Base-by-base conservation (phyloP, 441 rosid species). In the Gossypium gossypioides region DNA sequence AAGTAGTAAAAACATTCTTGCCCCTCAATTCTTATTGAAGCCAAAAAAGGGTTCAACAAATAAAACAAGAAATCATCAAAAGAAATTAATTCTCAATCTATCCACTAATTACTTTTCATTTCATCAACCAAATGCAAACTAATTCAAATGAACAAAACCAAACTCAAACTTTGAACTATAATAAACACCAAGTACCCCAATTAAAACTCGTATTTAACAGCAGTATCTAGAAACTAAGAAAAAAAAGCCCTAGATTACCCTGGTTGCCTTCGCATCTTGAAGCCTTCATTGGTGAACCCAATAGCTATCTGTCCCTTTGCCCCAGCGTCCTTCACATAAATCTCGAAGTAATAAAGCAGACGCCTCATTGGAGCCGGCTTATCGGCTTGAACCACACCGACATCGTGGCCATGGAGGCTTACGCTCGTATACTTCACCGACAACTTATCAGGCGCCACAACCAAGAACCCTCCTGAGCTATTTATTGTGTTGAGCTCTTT, bases 401-500 rank as follows among this genome's bases (percentile, higher is more conserved):
- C 97, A 60, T 90, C 96, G 71, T 90, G 88, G 19, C 91, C 89
- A 68, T 94, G 97, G 42, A 77, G 87, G 44, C 75, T 75, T 69
- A 80, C 84, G 74, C 66, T 75, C 3, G 84, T 78, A 83, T 94
- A 91, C 76, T 89, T 91, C 37, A 91, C 76, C 51, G 92, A 84
- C 34, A 90, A 81, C 79, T 94, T 91, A 74, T 90, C 95, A 10
- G 88, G 86, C 65, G 93, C 83, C 73, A 93, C 85, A 15, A 81
- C 75, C 8, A 85, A 80, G 68, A 89, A 94, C 44, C 91, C 89
- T 70, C 87, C 90, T 12, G 93, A 87, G 71, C 93, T 84, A 82
- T 91, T 90, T 72, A 86, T 79, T 16, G 96, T 89, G 86, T 91
- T 91, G 29, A 94, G 87, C 85, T 90, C 96, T 65, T 88, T 87